phyloP scores from a whole-genome alignment of 2,329 filamentous ascomycete genomes.

The Clathrospora elynae region DNA sequence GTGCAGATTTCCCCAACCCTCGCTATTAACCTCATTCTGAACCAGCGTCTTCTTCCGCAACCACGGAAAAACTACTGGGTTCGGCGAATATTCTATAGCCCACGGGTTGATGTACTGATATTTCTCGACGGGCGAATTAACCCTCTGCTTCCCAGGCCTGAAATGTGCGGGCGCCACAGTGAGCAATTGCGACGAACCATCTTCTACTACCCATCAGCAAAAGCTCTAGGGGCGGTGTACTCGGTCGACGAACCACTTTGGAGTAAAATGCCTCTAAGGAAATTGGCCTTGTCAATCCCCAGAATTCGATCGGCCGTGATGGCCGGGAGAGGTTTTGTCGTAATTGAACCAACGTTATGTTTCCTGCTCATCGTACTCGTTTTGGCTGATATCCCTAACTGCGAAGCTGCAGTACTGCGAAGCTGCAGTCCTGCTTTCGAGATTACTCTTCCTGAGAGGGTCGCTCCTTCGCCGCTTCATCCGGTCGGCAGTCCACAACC shows the following conservation, averaged over 20 bases:
- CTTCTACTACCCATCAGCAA: slow-evolving; percentile 1
- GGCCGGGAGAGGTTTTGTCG: slow-evolving; percentile 1
- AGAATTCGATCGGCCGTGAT: slow-evolving; percentile 14
- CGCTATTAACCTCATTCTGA: neutral
- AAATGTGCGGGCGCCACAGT: slow-evolving; percentile 3
- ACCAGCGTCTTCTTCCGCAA: slow-evolving; percentile 3
- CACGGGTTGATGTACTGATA: slow-evolving; percentile 12
- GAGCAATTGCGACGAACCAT: slow-evolving; percentile 10
- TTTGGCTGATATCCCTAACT: too few species aligned
- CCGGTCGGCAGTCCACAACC: slow-evolving; percentile 7
- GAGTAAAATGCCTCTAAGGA: slow-evolving; percentile 2
- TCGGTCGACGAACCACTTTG: slow-evolving; percentile 2
- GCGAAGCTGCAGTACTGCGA: too few species aligned
- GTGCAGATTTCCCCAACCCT: neutral
- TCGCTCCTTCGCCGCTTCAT: slow-evolving; percentile 6
- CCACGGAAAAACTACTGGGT: slow-evolving; percentile 19
- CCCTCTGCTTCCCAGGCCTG: slow-evolving; percentile 1
- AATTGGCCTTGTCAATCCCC: slow-evolving; percentile 15
- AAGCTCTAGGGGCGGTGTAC: neutral
- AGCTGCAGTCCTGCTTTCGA: too few species aligned
- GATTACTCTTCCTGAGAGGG: slow-evolving; percentile 3
- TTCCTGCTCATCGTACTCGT: too few species aligned
- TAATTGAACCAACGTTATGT: too few species aligned
- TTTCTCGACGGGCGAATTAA: neutral
- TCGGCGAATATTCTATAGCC: slow-evolving; percentile 16